Base-by-base conservation (phyloP, 1,284 basidiomycete genomes). In the Trametes sp. region DNA sequence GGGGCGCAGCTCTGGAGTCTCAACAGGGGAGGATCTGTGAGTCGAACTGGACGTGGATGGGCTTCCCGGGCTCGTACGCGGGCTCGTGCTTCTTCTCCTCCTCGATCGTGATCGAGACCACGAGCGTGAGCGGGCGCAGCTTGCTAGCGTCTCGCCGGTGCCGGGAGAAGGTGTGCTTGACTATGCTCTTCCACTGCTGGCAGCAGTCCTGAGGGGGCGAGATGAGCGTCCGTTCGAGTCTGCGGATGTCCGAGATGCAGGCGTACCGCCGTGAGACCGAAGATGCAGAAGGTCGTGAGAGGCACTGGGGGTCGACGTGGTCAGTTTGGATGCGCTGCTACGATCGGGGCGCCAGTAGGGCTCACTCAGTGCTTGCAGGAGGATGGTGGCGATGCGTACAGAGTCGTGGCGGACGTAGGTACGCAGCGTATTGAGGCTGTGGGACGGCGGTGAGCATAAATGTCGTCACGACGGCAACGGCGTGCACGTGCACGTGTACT, bases 341-440 rank as follows among this genome's bases (percentile, higher is more conserved):
- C 44, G 28, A 26, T 48, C 54, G 35, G 52, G 29, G 28, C 51
- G 49, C n/a, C 19, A 36, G 38, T 5, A 5, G 45, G 13, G 29
- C 70, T 60, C 31, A 73, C 72, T 67, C 1, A 67, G 54, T 1
- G 72, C 69, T 62, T 66, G 63, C 24, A 63, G 65, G 7, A 66
- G 42, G 29, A 68, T 67, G n/a, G 66, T 65, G 26, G 68, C 55
- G 51, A 69, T 52, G 52, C 67, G 68, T n/a, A 50, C 11, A 62
- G 60, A 11, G 49, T 56, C 41, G 58, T 55, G 56, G 14, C 31
- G 21, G 42, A 67, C 46, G 61, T 61, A 66, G 16, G 63, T 69
- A 54, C 64, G 62, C 35, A 70, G 36, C 2, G 49, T 62, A 31
- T 51, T 61, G 4, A 70, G 14, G 29, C 70, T 73, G 59, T 31